Conservation (phyloP, 2,329 filamentous ascomycete species). For the Fusarium dlaminii region DNA sequence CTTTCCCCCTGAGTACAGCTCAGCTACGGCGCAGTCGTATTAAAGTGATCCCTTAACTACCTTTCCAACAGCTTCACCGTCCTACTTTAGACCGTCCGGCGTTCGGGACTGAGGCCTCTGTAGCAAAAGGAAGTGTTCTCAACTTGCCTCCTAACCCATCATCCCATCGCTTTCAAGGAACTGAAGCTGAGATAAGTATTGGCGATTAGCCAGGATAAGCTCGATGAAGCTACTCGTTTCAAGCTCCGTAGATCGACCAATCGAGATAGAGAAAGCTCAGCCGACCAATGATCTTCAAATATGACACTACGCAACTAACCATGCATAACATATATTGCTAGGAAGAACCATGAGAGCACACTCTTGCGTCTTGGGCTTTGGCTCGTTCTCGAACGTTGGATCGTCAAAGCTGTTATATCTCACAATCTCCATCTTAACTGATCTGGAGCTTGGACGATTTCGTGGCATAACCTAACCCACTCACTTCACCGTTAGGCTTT, state of each 20-base stretch:
- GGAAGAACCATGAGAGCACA: background rate
- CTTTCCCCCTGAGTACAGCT: background rate
- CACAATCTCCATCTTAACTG: background rate
- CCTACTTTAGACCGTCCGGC: background rate
- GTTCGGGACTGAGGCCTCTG: background rate
- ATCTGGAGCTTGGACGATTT: background rate
- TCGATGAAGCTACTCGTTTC: slow-evolving; percentile 10
- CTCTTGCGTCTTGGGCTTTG: background rate
- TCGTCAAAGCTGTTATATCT: background rate
- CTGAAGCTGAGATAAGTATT: background rate
- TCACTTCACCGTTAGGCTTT: background rate
- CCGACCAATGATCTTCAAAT: background rate
- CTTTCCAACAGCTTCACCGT: background rate
- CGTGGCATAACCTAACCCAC: background rate
- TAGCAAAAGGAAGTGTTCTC: background rate
- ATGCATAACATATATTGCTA: background rate
- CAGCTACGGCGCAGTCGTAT: background rate
- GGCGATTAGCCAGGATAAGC: background rate
- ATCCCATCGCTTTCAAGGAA: background rate
- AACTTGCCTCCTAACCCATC: background rate
- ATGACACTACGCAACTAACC: background rate
- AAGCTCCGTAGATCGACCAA: slow-evolving; percentile 11
- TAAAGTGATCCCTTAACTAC: background rate
- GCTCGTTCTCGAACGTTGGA: background rate
- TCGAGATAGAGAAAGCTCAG: background rate